These are phyloP conservation scores for Fusarium burgessii DNA, from an alignment of 2,329 filamentous ascomycete genomes.

Conservation along the genomic window DNA sequence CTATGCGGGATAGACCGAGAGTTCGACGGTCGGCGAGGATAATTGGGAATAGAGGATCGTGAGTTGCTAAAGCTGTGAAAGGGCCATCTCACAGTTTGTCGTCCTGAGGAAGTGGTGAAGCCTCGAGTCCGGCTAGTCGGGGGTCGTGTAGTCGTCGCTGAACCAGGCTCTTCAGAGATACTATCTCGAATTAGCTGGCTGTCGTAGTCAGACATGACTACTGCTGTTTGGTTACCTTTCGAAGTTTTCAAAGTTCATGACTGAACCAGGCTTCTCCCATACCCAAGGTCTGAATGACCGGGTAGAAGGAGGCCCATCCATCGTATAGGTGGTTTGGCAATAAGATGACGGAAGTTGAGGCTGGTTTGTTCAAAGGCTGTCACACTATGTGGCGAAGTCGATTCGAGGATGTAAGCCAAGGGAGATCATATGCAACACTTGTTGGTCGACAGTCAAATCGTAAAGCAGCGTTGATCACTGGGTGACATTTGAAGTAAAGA, in stretches of 20 bases:
- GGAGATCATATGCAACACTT: constrained; percentile 34
- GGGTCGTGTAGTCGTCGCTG: constrained; percentile 31
- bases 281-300: constrained; percentile 39
- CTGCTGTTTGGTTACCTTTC: constrained; percentile 37
- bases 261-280: constrained; percentile 42
- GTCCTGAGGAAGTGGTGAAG: constrained; percentile 45
- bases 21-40: constrained; percentile 34
- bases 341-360: constrained; percentile 14
- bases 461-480: constrained; percentile 29
- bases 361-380: constrained; percentile 20
- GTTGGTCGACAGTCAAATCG: constrained; percentile 31
- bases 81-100: constrained; percentile 45
- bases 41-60: constrained; percentile 41
- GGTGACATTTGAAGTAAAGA: constrained; percentile 1
- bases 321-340: constrained; percentile 20
- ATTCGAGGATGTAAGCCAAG: constrained; percentile 15
- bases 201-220: constrained; percentile 11
- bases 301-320: constrained; percentile 44
- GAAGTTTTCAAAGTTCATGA: constrained; percentile 46
- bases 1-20: constrained; percentile 40
- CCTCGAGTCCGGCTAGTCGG: constrained; percentile 42
- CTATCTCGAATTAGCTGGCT: constrained; percentile 31
- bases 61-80: constrained; percentile 48
- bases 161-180: constrained; percentile 44
- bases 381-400: constrained; percentile 18